Evolutionary conservation across 2,329 filamentous ascomycete genomes (phyloP), one percentile per base, ranked within the genome.

Genomic region (Phyllosticta ampelicida): DNA sequence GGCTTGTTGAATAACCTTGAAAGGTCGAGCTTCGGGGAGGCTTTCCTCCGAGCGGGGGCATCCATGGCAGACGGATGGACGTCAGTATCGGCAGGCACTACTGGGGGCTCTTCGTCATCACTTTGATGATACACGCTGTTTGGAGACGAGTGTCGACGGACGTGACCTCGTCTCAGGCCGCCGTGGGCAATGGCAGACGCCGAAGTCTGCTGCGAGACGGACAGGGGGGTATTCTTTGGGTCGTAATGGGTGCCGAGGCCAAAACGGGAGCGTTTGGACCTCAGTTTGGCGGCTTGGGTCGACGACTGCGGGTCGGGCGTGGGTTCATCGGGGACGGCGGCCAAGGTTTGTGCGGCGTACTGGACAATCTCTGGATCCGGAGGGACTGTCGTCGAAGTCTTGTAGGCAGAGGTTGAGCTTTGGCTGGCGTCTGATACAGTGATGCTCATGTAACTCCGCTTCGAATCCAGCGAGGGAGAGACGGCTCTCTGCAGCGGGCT

Each of bases 181-280:
- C 70, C 73, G 56, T 77, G 74, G 51, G 74, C 70, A 9, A 74
- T 68, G 8, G 74, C 71, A 49, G 75, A 76, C 50, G 70, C 70
- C 20, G 73, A 75, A 3, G 73, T 75, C 60, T 76, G 74, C 65
- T 76, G 74, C 0, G 74, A 75, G 29, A 76, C 69, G 51, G 68
- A 65, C 26, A 73, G 63, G 9, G 75, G 74, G 29, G 70, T 71
- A 52, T 61, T 71, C 49, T 70, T 67, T 29, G 74, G 62, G 55
- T 76, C 74, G 65, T 76, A 75, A 61, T 74, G 71, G 29, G 73
- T 74, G 55, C 69, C 71, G 63, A 74, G 65, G 30, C 72, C 74
- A 9, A 70, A 71, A 57, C 65, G 72, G 9, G 72, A 75, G 11
- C 65, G 63, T 51, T 70, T 65, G 18, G 66, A 64, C 18, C 66